Percentiles rank a stretch among this genome's conserved stretches.
phyloP scores from a whole-genome alignment of 73 alveolate genomes.

The Effrenium voratum region DNA sequence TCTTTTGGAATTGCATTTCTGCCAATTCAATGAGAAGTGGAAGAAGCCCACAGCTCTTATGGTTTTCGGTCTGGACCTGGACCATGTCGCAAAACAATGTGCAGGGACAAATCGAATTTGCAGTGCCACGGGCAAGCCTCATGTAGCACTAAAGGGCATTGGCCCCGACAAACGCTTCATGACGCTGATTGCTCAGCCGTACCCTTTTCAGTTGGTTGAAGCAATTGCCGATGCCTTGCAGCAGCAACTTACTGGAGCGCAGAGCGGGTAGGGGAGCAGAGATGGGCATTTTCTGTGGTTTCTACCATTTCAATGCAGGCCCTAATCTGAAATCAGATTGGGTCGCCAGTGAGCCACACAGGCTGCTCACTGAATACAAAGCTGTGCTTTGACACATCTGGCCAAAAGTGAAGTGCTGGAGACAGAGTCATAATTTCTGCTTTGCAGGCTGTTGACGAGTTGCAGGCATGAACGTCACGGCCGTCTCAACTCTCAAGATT shows the following conservation, averaged over 20 bases:
- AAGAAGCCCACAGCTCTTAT: neutral
- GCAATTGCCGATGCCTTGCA: neutral
- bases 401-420: neutral
- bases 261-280: conserved; percentile 18
- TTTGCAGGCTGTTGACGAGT: neutral
- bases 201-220: neutral
- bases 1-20: neutral
- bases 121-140: neutral
- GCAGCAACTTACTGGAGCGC: neutral
- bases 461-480: neutral
- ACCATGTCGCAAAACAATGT: neutral
- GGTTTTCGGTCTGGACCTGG: neutral
- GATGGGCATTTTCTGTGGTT: neutral
- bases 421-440: neutral
- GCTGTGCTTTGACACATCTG: too few relatives aligned
- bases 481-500: too few relatives aligned
- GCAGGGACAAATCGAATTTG: neutral
- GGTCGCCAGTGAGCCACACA: too few relatives aligned
- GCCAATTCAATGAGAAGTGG: conserved; percentile 21
- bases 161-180: neutral
- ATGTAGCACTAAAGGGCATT: neutral
- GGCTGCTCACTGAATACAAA: neutral
- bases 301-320: too few relatives aligned
- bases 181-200: conserved; percentile 14
- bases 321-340: too few relatives aligned